Base-by-base conservation (phyloP, 257 asterid species). In the Ilex aquifolium region DNA sequence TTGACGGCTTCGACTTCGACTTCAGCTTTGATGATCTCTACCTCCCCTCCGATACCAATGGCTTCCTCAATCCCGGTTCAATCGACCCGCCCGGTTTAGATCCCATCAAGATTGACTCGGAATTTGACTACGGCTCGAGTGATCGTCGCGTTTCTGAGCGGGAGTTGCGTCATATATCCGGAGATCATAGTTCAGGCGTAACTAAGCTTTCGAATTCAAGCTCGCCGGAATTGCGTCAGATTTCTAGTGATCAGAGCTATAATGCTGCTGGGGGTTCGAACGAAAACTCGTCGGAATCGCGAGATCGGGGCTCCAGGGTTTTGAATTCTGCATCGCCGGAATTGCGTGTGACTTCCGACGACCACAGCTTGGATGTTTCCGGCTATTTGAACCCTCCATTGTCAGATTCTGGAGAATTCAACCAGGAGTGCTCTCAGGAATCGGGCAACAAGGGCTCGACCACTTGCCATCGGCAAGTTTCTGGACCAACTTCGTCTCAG, bases 391-490 rank as follows among this genome's bases (percentile, higher is more conserved):
- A 85, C 72, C 74, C 85, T 67, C 76, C 79, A 46, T 88, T 95
- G 13, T 92, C 98, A 15, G 98, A 88, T 69, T 88, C 94, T 12
- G 78, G 81, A 42, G 96, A 92, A 58, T 88, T 91, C 56, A 86
- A 21, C 27, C 27, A 21, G 27, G 27, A 21, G 27, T 21, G 27
- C 27, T 21, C 27, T 83, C 51, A 83, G 73, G 10, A 79, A 56
- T 8, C 61, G 69, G 65, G 17, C 73, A 58, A 78, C 52, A 46
- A 46, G 3, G 15, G n/a, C 15, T 46, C 1, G 1, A 10, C n/a
- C 52, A 46, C 11, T 14, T 14, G 52, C 42, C 7, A 36, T 36
- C 7, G n/a, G 52, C n/a, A 46, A 10, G 52, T 10, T 3, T 10
- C 12, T 6, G 48, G 48, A 7, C 48, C 12, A 42, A 11, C 48